These are phyloP conservation scores for Rozella allomycis DNA, from an alignment of 371 early-diverging fungal genomes.

Conservation along the genomic window DNA sequence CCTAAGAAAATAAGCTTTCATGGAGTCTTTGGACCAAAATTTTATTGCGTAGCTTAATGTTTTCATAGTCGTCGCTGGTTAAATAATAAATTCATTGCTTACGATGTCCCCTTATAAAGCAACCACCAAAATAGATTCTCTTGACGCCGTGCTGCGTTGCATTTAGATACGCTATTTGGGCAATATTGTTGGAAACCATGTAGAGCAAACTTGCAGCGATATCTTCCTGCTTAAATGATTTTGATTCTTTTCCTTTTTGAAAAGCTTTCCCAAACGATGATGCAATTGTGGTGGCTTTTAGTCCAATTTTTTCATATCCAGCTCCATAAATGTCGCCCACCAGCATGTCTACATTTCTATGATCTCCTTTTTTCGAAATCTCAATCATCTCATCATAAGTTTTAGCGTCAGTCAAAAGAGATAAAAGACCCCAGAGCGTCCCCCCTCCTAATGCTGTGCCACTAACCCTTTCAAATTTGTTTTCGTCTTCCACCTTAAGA, in stretches of 20 bases:
- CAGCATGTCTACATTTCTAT: slow-evolving; percentile 65
- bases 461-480: slow-evolving; percentile 58
- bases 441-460: slow-evolving; percentile 93
- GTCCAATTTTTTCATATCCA: slow-evolving; percentile 36
- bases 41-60: slow-evolving; percentile 81
- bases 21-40: slow-evolving; percentile 87
- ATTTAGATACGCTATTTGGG: slow-evolving; percentile 88
- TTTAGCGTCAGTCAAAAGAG: slow-evolving; percentile 44
- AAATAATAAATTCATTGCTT: too few species aligned
- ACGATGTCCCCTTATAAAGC: slow-evolving; percentile 62
- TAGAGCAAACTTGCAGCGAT: slow-evolving; percentile 65
- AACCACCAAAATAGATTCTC: slow-evolving; percentile 83
- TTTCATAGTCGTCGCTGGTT: slow-evolving; percentile 96
- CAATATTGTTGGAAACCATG: slow-evolving; percentile 92
- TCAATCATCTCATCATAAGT: slow-evolving; percentile 92
- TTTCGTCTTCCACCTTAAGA: slow-evolving; percentile 55
- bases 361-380: slow-evolving; percentile 70
- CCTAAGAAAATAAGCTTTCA: slow-evolving; percentile 77
- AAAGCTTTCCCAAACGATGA: slow-evolving; percentile 88
- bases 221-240: slow-evolving; percentile 41
- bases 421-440: slow-evolving; percentile 85
- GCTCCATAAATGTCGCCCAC: slow-evolving; percentile 79
- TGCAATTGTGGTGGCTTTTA: slow-evolving; percentile 76
- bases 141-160: slow-evolving; percentile 73
- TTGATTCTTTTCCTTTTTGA: slow-evolving; percentile 21